Base-by-base conservation (phyloP, 2,329 filamentous ascomycete genomes). In the Trichoderma harzianum region DNA sequence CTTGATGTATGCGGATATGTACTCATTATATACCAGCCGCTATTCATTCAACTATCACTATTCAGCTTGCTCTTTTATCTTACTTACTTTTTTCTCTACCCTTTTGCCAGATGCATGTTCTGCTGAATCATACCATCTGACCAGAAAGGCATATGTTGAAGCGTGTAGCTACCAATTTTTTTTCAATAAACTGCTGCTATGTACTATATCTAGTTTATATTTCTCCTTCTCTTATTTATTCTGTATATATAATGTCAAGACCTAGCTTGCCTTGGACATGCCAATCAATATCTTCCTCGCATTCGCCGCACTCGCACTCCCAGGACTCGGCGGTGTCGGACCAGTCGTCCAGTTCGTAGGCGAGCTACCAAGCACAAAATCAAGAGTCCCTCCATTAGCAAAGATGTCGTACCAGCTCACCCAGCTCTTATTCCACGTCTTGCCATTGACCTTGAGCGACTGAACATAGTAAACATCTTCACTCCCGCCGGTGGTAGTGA, bases 381-480 rank as follows among this genome's bases (percentile, higher is more conserved):
- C 88, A 74, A 93, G 78, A 1, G 82, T 88, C 0, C 90, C 91
- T 10, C 90, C 90, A 4, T 87, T 77, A 2, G 85, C 87, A 78
- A 93, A 93, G 28, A 93, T 79, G 74, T 92, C 90, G 18, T 87
- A 80, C 88, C 89, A 93, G 24, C 84, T 84, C 14, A 93, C 79
- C 91, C 91, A 93, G 53, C 85, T 84, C 82, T 88, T 88, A 69
- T 85, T 80, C 90, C 91, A 93, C 0, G 72, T 36, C 77, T 86
- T 70, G 0, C 91, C 90, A 76, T 93, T 93, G 58, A 93, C 86
- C 75, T 83, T 86, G 72, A 93, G 81, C 28, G 86, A 87, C 81
- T 93, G 91, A 5, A 93, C 90, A 75, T 91, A 91, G 75, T 85
- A 85, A 10, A 83, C 82, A 51, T 84, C 81, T 51, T 85, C 81